Percentiles rank a stretch among this genome's conserved stretches.
phyloP scores from a whole-genome alignment of 768 basidiomycete genomes.

The Xerocomus brunneocitrinus region DNA sequence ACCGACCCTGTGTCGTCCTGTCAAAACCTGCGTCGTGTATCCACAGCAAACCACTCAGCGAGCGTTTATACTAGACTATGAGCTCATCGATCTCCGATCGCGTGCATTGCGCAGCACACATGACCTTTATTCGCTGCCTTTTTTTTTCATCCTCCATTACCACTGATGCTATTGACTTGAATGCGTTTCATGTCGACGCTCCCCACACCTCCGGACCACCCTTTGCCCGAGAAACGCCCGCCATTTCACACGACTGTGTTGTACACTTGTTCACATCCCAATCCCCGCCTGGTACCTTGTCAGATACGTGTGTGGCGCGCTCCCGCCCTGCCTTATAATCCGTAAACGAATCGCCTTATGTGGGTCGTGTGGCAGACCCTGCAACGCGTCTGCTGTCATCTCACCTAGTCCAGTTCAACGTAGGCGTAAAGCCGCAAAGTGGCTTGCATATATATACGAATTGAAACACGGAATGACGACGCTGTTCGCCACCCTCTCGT shows the following conservation, averaged over 20 bases:
- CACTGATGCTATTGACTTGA: slow-evolving; percentile 17
- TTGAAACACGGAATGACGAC: not conserved
- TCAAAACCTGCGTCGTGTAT: too few species aligned
- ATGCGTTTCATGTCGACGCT: slow-evolving; percentile 23
- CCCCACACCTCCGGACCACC: slow-evolving; percentile 22
- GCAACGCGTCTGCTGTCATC: slow-evolving; percentile 17
- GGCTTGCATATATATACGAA: not conserved
- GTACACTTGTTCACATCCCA: not conserved
- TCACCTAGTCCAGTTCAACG: slow-evolving; percentile 8
- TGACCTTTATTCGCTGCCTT: not conserved
- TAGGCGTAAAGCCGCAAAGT: too few species aligned
- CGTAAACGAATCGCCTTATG: not conserved
- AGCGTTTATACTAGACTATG: not conserved
- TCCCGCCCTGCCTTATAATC: not conserved
- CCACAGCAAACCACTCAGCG: not conserved
- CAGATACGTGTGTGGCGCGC: not conserved
- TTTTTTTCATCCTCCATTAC: not conserved
- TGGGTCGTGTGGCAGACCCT: slow-evolving; percentile 15
- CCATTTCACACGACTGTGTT: slow-evolving; percentile 7
- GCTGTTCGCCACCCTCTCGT: not conserved
- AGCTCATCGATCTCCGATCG: slow-evolving; percentile 11
- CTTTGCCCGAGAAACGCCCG: slow-evolving; percentile 15
- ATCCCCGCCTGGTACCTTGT: slow-evolving; percentile 2
- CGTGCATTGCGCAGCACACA: not conserved
- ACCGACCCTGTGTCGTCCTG: slow-evolving; percentile 11